A percentile compares a stretch with the other conserved stretches of the same genome.
These are phyloP conservation scores for Clarireedia paspali DNA, from an alignment of 2,329 filamentous ascomycete genomes.

Conservation along the genomic window DNA sequence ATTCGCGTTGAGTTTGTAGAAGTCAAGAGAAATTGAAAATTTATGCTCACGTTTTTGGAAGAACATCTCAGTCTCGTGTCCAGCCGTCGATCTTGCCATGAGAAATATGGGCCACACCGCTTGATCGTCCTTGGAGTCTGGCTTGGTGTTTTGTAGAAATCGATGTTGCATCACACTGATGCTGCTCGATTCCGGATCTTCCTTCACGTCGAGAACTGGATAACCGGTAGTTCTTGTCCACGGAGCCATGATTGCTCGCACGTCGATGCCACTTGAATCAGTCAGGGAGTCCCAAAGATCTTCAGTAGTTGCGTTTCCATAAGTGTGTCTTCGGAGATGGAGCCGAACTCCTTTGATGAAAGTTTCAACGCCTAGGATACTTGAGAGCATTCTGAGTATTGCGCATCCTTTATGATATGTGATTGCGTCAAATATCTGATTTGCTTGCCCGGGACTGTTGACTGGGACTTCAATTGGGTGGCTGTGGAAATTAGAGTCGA, in stretches of 20 bases:
- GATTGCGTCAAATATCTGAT: conserved; percentile 68
- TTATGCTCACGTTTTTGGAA: neutral
- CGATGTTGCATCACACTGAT: conserved; percentile 63
- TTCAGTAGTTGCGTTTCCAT: conserved; percentile 50
- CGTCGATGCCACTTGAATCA: conserved; percentile 61
- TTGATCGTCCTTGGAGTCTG: conserved; percentile 46
- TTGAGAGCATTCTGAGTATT: conserved; percentile 65
- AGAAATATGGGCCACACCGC: conserved; percentile 59
- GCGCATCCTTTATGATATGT: conserved; percentile 67
- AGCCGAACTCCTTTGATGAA: conserved; percentile 62
- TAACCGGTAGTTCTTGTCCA: conserved; percentile 68
- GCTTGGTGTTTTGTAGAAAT: conserved; percentile 55
- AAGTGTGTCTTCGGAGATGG: conserved; percentile 65
- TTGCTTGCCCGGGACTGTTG: conserved; percentile 26
- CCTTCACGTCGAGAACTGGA: conserved; percentile 57
- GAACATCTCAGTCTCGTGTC: conserved; percentile 28
- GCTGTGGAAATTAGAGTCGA: conserved; percentile 12
- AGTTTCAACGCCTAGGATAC: conserved; percentile 59
- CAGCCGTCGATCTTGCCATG: conserved; percentile 54
- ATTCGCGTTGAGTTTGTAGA: conserved; percentile 65
- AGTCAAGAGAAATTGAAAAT: conserved; percentile 37
- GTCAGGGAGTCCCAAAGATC: conserved; percentile 63
- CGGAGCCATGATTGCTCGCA: conserved; percentile 60
- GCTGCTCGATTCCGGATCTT: conserved; percentile 34
- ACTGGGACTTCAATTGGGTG: conserved; percentile 15